These are phyloP conservation scores for Pyrenochaeta sp. DNA, from an alignment of 2,329 filamentous ascomycete species.

Conservation along the genomic window DNA sequence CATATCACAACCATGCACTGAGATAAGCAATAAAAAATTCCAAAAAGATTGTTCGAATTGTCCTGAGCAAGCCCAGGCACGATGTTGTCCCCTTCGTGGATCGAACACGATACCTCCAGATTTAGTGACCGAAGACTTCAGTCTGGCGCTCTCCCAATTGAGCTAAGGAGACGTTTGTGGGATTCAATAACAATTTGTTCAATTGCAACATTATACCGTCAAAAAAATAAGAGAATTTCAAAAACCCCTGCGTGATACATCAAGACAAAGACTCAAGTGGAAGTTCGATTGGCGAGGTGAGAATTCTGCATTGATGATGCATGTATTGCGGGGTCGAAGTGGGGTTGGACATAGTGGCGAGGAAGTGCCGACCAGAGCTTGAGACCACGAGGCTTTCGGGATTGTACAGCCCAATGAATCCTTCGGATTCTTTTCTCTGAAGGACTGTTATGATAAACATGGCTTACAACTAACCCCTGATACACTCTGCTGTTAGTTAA, in stretches of 20 bases:
- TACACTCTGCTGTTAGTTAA: too few relatives aligned
- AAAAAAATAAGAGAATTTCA: neutral
- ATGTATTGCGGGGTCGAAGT: constrained; percentile 9
- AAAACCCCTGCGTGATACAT: neutral
- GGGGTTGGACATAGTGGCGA: constrained; percentile 2
- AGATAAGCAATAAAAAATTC: neutral
- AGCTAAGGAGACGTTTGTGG: constrained; percentile 25
- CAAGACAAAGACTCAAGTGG: neutral
- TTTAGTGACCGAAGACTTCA: constrained; percentile 28
- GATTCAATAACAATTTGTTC: neutral
- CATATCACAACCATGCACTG: neutral
- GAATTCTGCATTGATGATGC: neutral
- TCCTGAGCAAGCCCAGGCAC: constrained; percentile 21
- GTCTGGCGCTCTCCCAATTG: constrained; percentile 31
- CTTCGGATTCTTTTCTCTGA: neutral
- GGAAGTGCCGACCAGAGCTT: neutral
- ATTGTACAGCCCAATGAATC: neutral
- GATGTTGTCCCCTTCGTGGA: constrained; percentile 26
- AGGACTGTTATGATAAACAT: too few relatives aligned
- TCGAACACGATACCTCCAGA: constrained; percentile 30
- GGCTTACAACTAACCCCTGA: too few relatives aligned
- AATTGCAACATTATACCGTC: neutral
- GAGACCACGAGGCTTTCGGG: neutral
- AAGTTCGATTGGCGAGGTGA: neutral
- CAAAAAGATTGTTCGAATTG: constrained; percentile 22